Conservation (phyloP, 139 green algal species). For the Closterium sp. region DNA sequence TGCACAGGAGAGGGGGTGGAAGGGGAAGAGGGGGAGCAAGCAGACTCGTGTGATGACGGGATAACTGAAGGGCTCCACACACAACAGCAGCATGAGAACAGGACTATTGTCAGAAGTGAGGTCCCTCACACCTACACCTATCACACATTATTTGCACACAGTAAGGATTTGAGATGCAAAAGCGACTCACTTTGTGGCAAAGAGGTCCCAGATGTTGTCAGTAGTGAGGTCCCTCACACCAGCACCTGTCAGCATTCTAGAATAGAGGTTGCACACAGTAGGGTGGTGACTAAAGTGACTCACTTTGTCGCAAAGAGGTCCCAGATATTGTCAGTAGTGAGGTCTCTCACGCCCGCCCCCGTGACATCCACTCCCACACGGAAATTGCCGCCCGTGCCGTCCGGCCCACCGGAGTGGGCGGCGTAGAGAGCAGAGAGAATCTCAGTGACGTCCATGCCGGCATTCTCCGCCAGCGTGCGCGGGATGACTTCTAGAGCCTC, state of each 20-base stretch:
- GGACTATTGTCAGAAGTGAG: slow-evolving; percentile 53
- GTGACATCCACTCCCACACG: slow-evolving; percentile 85
- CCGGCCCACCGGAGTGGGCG: slow-evolving; percentile 68
- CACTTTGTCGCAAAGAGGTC: slow-evolving; percentile 56
- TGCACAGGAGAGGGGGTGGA: background rate
- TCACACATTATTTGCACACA: too few species aligned
- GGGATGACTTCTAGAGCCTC: slow-evolving; percentile 92
- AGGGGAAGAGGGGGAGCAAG: too few species aligned
- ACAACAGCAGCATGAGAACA: background rate
- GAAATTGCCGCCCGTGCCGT: slow-evolving; percentile 50
- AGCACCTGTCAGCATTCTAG: too few species aligned
- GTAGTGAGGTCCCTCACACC: too few species aligned
- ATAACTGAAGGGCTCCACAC: background rate
- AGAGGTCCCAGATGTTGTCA: too few species aligned
- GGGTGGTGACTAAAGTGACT: too few species aligned
- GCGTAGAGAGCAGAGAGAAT: slow-evolving; percentile 78
- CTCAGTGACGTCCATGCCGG: slow-evolving; percentile 71
- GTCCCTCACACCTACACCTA: slow-evolving; percentile 69
- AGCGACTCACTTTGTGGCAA: too few species aligned
- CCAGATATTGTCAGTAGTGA: slow-evolving; percentile 57
- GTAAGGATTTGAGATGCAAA: too few species aligned
- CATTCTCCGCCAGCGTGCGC: slow-evolving; percentile 90
- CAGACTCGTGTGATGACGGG: too few species aligned
- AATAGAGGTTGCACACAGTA: too few species aligned
- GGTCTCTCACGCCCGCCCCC: slow-evolving; percentile 67